Evolutionary conservation across 140 eudicot genomes (phyloP), one percentile per base, ranked within the genome.

Genomic region (Erigeron philadelphicus): DNA sequence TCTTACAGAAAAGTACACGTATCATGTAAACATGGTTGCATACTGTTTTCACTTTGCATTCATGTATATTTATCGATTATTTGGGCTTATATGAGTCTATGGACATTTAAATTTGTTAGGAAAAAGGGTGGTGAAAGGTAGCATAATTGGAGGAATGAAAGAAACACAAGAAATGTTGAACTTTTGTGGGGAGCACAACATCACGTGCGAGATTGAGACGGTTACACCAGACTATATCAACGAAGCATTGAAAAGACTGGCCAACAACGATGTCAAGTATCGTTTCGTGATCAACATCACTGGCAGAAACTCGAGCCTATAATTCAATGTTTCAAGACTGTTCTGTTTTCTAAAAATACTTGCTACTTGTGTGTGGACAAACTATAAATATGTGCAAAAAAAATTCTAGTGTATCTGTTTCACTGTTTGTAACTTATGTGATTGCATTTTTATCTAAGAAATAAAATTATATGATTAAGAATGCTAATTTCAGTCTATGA

Each of bases 101-200:
- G 41, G 17, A 63, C 64, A 23, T 57, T 13, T 61, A 57, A 40
- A 23, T 43, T 7, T 71, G 4, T 44, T 64, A 91, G 97, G 96
- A 0, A 91, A 88, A 70, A 81, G 95, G 67, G 81, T 64, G 41
- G 91, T 92, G 76, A 92, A 86, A 63, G 98, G 98, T 19, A 88
- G 92, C 87, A 82, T 92, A 75, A 88, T 64, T 0, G 98, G 98
- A 68, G 83, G 96, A 41, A 84, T 92, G 56, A 80, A 82, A 72
- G 98, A 92, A 64, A 88, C 96, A 0, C 98, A 92, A 67, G 96
- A 92, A 9, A 92, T 92, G 98, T 75, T 92, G 90, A 83, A 92
- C 13, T 47, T 86, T 35, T 88, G 98, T 11, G 96, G 90, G 52
- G 72, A 86, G 64, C 81, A 86, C 82, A 92, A 88, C 83, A 86